phyloP scores from a whole-genome alignment of 345 rosid species.

The Boechera stricta region DNA sequence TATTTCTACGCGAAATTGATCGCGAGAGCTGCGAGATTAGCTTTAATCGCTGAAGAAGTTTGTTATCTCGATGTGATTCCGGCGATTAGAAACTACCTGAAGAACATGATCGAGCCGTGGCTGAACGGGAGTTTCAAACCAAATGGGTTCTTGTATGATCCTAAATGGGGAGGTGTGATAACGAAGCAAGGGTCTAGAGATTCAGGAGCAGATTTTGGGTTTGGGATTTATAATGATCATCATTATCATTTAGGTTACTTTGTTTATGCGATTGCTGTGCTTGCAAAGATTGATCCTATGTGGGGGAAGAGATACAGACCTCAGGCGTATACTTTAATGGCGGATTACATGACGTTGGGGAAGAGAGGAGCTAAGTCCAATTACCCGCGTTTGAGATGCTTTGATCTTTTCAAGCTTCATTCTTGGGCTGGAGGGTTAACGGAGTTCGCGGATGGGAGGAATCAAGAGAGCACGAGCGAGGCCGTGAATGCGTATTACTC shows the following conservation, averaged over 20 bases:
- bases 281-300: slow-evolving; percentile 74
- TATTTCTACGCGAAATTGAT: slow-evolving; percentile 82
- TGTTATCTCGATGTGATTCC: slow-evolving; percentile 69
- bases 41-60: slow-evolving; percentile 90
- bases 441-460: slow-evolving; percentile 84
- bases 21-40: slow-evolving; percentile 90
- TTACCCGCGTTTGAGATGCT: slow-evolving; percentile 82
- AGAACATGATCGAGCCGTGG: slow-evolving; percentile 88
- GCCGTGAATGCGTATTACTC: slow-evolving; percentile 93
- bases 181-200: slow-evolving; percentile 70
- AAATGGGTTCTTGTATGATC: slow-evolving; percentile 81
- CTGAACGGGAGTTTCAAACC: slow-evolving; percentile 71
- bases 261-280: slow-evolving; percentile 84
- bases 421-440: slow-evolving; percentile 98
- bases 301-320: slow-evolving; percentile 89
- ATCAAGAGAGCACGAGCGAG: slow-evolving; percentile 93
- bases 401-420: slow-evolving; percentile 88
- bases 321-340: slow-evolving; percentile 82
- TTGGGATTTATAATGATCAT: slow-evolving; percentile 77
- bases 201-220: slow-evolving; percentile 84
- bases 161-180: slow-evolving; percentile 87
- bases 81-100: slow-evolving; percentile 60
- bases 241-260: slow-evolving; percentile 93
- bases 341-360: slow-evolving; percentile 81
- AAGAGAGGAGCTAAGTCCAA: slow-evolving; percentile 16